A percentile compares a stretch with the other conserved stretches of the same genome.
These are phyloP conservation scores for Apiotrichum siamense DNA, from an alignment of 1,284 basidiomycete genomes.

Conservation along the genomic window DNA sequence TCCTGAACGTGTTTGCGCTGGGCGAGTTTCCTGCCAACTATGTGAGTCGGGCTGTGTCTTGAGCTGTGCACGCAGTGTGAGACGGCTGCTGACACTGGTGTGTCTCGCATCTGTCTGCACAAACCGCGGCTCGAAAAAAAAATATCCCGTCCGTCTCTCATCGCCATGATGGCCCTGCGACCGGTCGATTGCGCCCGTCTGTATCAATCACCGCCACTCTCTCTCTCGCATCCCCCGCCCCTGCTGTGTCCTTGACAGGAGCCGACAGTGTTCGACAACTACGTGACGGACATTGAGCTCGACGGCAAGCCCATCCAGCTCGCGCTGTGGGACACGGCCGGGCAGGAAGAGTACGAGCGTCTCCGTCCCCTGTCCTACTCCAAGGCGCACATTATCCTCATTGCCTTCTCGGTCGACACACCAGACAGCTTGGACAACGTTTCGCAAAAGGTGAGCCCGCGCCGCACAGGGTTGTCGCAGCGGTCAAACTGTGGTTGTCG, in stretches of 20 bases:
- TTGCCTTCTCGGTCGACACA: conserved; percentile 93
- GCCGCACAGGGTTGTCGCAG: no score
- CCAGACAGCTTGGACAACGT: conserved; percentile 97
- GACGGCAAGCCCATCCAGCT: conserved; percentile 81
- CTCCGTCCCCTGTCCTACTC: conserved; percentile 93
- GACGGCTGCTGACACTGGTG: neutral
- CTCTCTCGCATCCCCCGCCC: neutral
- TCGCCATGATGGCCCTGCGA: no score
- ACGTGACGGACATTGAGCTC: conserved; percentile 93
- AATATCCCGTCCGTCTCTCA: no score
- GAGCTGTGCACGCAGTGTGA: neutral
- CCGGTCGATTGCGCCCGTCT: neutral
- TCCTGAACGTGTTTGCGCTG: conserved; percentile 62
- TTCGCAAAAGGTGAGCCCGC: conserved; percentile 74
- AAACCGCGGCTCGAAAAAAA: no score
- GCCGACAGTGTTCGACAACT: conserved; percentile 91
- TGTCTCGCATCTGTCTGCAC: no score
- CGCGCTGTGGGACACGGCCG: conserved; percentile 64
- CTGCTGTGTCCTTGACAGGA: neutral
- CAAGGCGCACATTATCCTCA: conserved; percentile 96
- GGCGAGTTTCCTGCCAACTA: conserved; percentile 98
- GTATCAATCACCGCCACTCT: neutral
- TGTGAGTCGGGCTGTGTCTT: conserved; percentile 46
- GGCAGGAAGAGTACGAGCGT: conserved; percentile 96
- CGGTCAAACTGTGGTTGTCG: neutral